Conservation (phyloP, 2,329 filamentous ascomycete genomes). For the Neonectria neomacrospora region DNA sequence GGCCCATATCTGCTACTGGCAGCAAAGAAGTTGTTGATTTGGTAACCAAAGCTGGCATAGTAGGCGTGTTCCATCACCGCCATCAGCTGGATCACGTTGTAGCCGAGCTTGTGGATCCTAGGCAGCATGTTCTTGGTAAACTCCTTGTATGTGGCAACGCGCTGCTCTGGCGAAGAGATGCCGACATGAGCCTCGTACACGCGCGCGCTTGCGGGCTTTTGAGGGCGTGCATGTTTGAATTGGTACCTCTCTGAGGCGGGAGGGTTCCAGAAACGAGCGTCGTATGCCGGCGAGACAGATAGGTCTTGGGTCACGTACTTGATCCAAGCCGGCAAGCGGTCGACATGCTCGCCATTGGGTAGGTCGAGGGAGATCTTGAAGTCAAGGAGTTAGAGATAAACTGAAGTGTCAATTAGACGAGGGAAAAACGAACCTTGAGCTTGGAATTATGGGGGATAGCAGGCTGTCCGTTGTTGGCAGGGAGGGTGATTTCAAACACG, state of each 20-base stretch:
- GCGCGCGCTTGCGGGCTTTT: conserved; percentile 85
- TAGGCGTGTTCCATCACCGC: conserved; percentile 99
- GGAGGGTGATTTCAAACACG: conserved; percentile 84
- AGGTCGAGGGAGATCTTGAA: conserved; percentile 82
- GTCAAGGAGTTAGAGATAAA: conserved; percentile 17
- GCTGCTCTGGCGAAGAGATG: conserved; percentile 90
- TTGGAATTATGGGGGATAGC: conserved; percentile 94
- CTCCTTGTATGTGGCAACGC: conserved; percentile 95
- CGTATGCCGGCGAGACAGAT: conserved; percentile 88
- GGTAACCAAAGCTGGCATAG: conserved; percentile 98
- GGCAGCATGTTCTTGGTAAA: conserved; percentile 94
- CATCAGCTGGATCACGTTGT: conserved; percentile 99
- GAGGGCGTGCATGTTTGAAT: conserved; percentile 85
- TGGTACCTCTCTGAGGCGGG: conserved; percentile 78
- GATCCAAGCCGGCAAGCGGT: conserved; percentile 96
- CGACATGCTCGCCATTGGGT: conserved; percentile 81
- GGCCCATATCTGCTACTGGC: conserved; percentile 94
- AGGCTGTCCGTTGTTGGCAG: conserved; percentile 76
- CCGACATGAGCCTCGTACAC: conserved; percentile 99
- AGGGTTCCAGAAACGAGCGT: conserved; percentile 97
- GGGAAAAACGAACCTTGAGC: conserved; percentile 75
- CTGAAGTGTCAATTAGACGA: neutral
- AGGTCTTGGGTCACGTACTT: conserved; percentile 96
- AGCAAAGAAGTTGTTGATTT: conserved; percentile 98
- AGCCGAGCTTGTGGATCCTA: conserved; percentile 88